Conservation (phyloP, 2,329 filamentous ascomycete genomes). For the Coniochaeta sp. region DNA sequence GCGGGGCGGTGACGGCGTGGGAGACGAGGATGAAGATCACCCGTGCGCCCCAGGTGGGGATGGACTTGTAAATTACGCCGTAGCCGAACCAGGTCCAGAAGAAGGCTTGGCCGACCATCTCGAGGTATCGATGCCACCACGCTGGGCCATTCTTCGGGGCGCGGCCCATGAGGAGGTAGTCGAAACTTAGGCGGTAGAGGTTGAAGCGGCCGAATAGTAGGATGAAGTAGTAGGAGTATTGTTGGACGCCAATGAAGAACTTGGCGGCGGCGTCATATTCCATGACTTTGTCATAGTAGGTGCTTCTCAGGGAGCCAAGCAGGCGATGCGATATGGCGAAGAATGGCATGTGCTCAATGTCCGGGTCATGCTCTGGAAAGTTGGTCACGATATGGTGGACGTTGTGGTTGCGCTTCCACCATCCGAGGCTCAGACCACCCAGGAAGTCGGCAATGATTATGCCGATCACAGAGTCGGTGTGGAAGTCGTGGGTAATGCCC, state of each 20-base stretch:
- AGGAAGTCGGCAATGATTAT: slow-evolving; percentile 87
- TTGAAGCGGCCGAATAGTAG: slow-evolving; percentile 81
- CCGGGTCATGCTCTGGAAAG: slow-evolving; percentile 88
- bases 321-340: slow-evolving; percentile 82
- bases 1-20: slow-evolving; percentile 71
- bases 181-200: slow-evolving; percentile 75
- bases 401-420: slow-evolving; percentile 97
- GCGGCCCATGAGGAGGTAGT: slow-evolving; percentile 63
- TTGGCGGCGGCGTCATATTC: slow-evolving; percentile 68
- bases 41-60: slow-evolving; percentile 63
- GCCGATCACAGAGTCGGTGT: slow-evolving; percentile 74
- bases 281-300: slow-evolving; percentile 79
- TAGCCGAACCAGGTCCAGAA: slow-evolving; percentile 91
- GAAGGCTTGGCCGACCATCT: slow-evolving; percentile 66
- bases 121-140: slow-evolving; percentile 79
- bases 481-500: slow-evolving; percentile 91
- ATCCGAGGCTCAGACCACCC: slow-evolving; percentile 83
- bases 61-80: slow-evolving; percentile 63
- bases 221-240: slow-evolving; percentile 77
- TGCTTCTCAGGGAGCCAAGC: slow-evolving; percentile 64
- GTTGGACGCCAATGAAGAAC: slow-evolving; percentile 64
- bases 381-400: slow-evolving; percentile 97
- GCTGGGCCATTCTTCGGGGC: slow-evolving; percentile 70
- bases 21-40: slow-evolving; percentile 72
- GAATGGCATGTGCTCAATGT: slow-evolving; percentile 87